Evolutionary conservation across 169 alveolate genomes (phyloP), one percentile per base, ranked within the genome.

Genomic region (Plasmodium billcollinsi): DNA sequence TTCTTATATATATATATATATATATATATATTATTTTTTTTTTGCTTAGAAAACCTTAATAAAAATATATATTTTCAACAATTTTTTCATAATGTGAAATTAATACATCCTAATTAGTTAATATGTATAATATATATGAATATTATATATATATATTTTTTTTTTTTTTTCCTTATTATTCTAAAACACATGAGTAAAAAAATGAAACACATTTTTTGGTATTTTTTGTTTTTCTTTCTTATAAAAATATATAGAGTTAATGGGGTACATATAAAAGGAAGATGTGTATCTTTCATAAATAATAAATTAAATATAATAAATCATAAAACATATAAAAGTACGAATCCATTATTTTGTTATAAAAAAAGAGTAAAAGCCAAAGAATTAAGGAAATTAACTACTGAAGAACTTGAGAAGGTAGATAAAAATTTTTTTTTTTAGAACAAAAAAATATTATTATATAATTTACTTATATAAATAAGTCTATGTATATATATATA

Each of bases 401-500:
- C 91, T 33, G 91, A 83, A 45, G 75, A 83, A 9, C 85, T 83
- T 45, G 91, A 83, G 73, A 83, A 83, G 73, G 91, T 83, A 83
- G 2, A 8, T 15, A 29, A n/a, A 11, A 15, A 33, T 39, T 67
- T 39, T 67, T 26, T 61, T 20, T 6, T 61, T 33, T 4, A 33
- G 3, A 6, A n/a, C n/a, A 33, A 6, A 33, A 33, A 33, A 20
- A 61, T 9, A 61, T 21, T 5, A 20, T 61, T 33, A 20, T 21
- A 26, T 24, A 39, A 21, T 9, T 62, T 65, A 65, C n/a, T 3
- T 65, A 11, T 11, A 65, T 9, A 24, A 9, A 3, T 9, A 5
- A 11, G 56, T 29, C 14, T 39, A 65, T 65, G 29, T 65, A 24
- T 26, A 14, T 39, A n/a, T 33, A 65, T 65, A 14, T 65, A 29